Evolutionary conservation across 192 early-diverging fungal species (phyloP).

Genomic region (Jimgerdemannia lactiflua): DNA sequence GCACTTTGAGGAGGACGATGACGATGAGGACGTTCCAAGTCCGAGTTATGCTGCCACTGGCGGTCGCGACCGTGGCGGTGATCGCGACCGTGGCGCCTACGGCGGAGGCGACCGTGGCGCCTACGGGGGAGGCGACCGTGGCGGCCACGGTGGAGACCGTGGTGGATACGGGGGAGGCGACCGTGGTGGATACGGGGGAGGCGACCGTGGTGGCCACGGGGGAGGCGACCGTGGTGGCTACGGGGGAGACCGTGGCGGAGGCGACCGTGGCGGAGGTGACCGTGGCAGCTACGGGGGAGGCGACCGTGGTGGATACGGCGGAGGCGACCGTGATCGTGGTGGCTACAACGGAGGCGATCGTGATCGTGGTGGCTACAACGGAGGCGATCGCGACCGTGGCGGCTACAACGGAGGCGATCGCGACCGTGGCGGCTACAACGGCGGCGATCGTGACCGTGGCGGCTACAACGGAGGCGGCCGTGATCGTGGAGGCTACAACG

Average conservation of each 20-base stretch:
- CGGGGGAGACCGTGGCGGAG: conserved; percentile 15
- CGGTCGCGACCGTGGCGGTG: conserved; percentile 7
- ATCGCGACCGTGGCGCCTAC: conserved; percentile 21
- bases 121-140: conserved; percentile 1
- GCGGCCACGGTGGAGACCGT: background rate
- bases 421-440: conserved; percentile 9
- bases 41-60: conserved; percentile 24
- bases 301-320: conserved; percentile 15
- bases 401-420: conserved; percentile 7
- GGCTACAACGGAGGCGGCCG: conserved; percentile 23
- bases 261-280: background rate
- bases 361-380: background rate
- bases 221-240: conserved; percentile 1
- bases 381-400: conserved; percentile 24
- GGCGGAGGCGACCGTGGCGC: conserved; percentile 15
- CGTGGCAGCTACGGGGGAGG: conserved; percentile 1
- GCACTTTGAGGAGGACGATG: conserved; percentile 31
- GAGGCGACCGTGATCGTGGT: conserved; percentile 7
- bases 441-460: conserved; percentile 18
- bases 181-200: conserved; percentile 12
- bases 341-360: conserved; percentile 1
- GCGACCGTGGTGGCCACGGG: conserved; percentile 11
- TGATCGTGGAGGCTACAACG: conserved; percentile 23
- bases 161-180: background rate
- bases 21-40: conserved; percentile 25